Base-by-base conservation (phyloP, 495 filamentous ascomycete species). In the Talaromyces nanjingensis region DNA sequence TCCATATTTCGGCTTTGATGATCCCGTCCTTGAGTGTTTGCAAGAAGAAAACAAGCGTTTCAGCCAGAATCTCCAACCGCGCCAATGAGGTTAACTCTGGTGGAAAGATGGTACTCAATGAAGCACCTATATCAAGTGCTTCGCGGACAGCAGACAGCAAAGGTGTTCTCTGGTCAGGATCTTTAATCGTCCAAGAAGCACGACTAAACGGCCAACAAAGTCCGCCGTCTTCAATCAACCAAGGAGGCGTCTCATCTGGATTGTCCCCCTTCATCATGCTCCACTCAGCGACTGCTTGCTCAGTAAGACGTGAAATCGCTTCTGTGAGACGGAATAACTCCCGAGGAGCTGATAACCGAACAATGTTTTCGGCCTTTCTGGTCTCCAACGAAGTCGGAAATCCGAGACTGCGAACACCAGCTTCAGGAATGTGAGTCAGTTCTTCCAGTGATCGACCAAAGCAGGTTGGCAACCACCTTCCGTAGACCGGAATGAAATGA, bases 271-370 rank as follows among this genome's bases (percentile, higher is more conserved):
- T 84, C 2, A 84, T 83, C 91, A 96, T 97, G 64, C 86, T 85
- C 80, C 88, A 89, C 67, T 97, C 93, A 5, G 92, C 93, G 27
- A 91, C 71, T 4, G 83, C 86, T 11, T 91, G 84, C 64, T 93
- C 89, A 3, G 82, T 81, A 52, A 97, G 77, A 55, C 82, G 81
- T 66, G 93, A 91, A 66, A 97, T 82, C 2, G 87, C 84, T 68
- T 96, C 89, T 11, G 91, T 97, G 66, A 98, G 83, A 69, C 86
- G 86, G 75, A 96, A 96, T 34, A 97, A 82, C 68, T 97, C 93
- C 42, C 87, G 83, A 1, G 94, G 93, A 11, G 90, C 88, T 37
- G 87, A 90, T 67, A 86, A 83, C 66, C 82, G 81, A 65, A 87
- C 82, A 75, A 76, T 67, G 73, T 74, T 68, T 72, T 81, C 69